phyloP scores from a whole-genome alignment of 441 rosid species.

The Adansonia madagascariensis region DNA sequence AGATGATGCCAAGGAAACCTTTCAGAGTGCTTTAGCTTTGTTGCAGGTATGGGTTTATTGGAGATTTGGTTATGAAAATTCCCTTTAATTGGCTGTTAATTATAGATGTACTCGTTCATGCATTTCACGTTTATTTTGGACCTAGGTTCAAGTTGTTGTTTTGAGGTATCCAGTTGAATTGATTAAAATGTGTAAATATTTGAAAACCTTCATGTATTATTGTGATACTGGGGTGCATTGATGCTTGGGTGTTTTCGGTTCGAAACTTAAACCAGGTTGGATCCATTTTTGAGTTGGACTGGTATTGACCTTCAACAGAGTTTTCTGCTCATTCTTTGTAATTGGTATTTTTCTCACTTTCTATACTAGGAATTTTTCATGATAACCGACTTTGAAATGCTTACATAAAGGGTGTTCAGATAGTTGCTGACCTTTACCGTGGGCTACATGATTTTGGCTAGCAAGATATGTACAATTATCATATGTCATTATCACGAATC shows the following conservation, averaged over 20 bases:
- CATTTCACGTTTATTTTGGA: not conserved
- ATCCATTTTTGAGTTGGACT: not conserved
- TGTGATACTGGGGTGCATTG: not conserved
- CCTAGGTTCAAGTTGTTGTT: not conserved
- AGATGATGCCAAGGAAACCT: conserved; percentile 92
- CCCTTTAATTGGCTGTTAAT: not conserved
- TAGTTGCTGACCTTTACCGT: not conserved
- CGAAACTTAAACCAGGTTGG: not conserved
- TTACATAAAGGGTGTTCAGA: not conserved
- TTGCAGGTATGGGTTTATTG: conserved; percentile 52
- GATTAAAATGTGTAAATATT: conserved; percentile 3
- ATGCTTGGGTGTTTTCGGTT: not conserved
- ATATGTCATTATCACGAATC: not conserved
- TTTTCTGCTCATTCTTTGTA: not conserved
- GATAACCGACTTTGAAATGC: not conserved
- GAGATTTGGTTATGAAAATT: not conserved
- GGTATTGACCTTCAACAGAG: not conserved
- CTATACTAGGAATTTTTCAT: not conserved
- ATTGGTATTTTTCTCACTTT: not conserved
- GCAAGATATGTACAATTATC: not conserved
- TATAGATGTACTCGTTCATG: not conserved
- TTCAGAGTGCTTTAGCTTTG: conserved; percentile 67
- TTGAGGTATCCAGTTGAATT: not conserved
- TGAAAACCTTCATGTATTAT: not conserved
- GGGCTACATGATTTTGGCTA: not conserved